Evolutionary conservation across 768 basidiomycete genomes (phyloP).

Genomic region (Trametes gibbosa): DNA sequence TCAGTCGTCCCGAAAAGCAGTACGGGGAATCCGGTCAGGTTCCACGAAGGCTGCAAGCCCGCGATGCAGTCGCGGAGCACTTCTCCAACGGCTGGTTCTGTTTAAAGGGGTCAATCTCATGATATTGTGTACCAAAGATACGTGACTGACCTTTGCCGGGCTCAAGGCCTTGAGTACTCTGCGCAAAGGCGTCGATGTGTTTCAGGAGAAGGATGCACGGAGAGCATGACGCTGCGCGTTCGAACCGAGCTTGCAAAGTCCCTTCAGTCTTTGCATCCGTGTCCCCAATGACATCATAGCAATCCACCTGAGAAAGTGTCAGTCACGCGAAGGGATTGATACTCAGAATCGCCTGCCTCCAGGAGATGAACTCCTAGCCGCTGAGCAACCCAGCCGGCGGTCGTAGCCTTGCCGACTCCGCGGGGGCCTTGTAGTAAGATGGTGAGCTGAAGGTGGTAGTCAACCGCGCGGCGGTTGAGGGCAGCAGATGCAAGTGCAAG

Average conservation of each 20-base stretch:
- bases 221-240: conserved; percentile 71
- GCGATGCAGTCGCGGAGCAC: conserved; percentile 63
- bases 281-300: conserved; percentile 81
- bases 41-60: conserved; percentile 55
- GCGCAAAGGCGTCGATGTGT: conserved; percentile 75
- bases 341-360: conserved; percentile 48
- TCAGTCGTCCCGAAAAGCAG: conserved; percentile 73
- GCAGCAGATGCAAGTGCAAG: conserved; percentile 59
- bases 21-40: conserved; percentile 63
- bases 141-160: conserved; percentile 57
- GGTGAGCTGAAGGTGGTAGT: conserved; percentile 64
- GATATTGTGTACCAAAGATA: neutral
- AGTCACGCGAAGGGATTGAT: neutral
- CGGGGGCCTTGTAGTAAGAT: conserved; percentile 76
- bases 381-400: conserved; percentile 53
- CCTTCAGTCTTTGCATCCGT: conserved; percentile 73
- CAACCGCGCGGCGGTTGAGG: conserved; percentile 51
- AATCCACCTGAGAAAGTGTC: conserved; percentile 61
- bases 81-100: conserved; percentile 60
- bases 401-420: conserved; percentile 79
- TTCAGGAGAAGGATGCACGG: conserved; percentile 84
- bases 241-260: conserved; percentile 66
- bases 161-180: conserved; percentile 63
- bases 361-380: conserved; percentile 73
- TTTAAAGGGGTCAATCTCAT: neutral